Percentiles rank a stretch among this genome's conserved stretches.
These are phyloP conservation scores for Sporodiniella umbellata DNA, from an alignment of 371 early-diverging fungal genomes.

Conservation along the genomic window DNA sequence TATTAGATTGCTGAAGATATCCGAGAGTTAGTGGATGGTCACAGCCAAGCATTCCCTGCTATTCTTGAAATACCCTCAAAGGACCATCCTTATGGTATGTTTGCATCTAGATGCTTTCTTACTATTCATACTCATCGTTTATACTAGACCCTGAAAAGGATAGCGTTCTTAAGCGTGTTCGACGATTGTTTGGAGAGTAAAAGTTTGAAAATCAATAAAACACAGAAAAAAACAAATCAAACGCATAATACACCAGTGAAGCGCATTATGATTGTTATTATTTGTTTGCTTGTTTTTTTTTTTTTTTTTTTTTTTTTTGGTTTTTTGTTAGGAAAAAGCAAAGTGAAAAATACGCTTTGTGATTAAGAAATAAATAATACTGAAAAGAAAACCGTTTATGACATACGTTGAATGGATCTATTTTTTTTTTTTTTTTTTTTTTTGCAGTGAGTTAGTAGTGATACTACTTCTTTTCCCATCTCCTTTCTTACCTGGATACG, in stretches of 20 bases:
- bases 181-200: slow-evolving; percentile 86
- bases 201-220: too few species aligned
- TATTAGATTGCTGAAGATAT: slow-evolving; percentile 91
- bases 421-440: neutral
- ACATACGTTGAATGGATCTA: slow-evolving; percentile 2
- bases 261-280: too few species aligned
- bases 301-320: too few species aligned
- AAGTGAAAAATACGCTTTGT: too few species aligned
- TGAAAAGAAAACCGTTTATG: neutral
- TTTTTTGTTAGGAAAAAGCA: too few species aligned
- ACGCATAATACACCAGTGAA: too few species aligned
- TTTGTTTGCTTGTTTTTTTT: too few species aligned
- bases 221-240: too few species aligned
- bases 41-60: slow-evolving; percentile 92
- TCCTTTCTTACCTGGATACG: slow-evolving; percentile 59
- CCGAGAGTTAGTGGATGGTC: slow-evolving; percentile 84
- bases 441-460: too few species aligned
- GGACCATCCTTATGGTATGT: slow-evolving; percentile 96
- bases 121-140: neutral
- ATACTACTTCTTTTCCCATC: too few species aligned
- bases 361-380: neutral
- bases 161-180: slow-evolving; percentile 94
- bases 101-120: too few species aligned
- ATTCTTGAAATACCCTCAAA: slow-evolving; percentile 98
- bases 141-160: slow-evolving; percentile 79